These are phyloP conservation scores for Stentor roeselii DNA, from an alignment of 73 alveolate species.

Conservation along the genomic window DNA sequence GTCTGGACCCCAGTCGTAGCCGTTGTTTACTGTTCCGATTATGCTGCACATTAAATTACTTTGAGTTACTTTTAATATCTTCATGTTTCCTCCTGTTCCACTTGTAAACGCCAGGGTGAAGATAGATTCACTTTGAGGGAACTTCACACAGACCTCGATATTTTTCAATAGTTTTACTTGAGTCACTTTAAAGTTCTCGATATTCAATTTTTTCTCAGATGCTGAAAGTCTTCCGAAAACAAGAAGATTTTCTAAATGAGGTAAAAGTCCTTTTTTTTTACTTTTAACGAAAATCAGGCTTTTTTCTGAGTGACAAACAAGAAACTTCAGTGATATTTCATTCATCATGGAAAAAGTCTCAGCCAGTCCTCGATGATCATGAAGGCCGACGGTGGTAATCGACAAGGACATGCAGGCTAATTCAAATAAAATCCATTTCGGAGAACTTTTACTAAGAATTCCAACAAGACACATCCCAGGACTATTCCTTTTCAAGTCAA, in stretches of 20 bases:
- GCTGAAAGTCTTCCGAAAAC: background rate
- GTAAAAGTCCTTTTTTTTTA: background rate
- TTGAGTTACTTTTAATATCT: slow-evolving; percentile 81
- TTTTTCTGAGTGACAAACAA: background rate
- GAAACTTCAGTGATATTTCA: background rate
- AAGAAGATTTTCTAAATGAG: background rate
- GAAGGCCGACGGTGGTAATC: slow-evolving; percentile 77
- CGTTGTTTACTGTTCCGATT: slow-evolving; percentile 34
- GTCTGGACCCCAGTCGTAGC: background rate
- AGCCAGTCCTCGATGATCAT: slow-evolving; percentile 70
- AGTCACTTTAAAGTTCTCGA: no score
- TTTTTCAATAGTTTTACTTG: no score
- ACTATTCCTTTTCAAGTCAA: background rate
- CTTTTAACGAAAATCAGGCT: background rate
- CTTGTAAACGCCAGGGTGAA: slow-evolving; percentile 73
- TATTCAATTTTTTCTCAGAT: background rate
- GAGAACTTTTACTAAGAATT: slow-evolving; percentile 76
- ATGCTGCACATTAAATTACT: slow-evolving; percentile 41
- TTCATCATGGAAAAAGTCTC: slow-evolving; percentile 30
- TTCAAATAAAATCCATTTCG: slow-evolving; percentile 80
- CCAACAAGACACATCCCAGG: slow-evolving; percentile 57
- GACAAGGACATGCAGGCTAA: slow-evolving; percentile 65
- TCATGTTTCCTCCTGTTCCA: slow-evolving; percentile 89
- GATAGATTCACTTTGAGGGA: slow-evolving; percentile 39
- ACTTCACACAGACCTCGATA: background rate